Evolutionary conservation across 257 asterid genomes (phyloP).

Genomic region (Solanum megistacrolobum): DNA sequence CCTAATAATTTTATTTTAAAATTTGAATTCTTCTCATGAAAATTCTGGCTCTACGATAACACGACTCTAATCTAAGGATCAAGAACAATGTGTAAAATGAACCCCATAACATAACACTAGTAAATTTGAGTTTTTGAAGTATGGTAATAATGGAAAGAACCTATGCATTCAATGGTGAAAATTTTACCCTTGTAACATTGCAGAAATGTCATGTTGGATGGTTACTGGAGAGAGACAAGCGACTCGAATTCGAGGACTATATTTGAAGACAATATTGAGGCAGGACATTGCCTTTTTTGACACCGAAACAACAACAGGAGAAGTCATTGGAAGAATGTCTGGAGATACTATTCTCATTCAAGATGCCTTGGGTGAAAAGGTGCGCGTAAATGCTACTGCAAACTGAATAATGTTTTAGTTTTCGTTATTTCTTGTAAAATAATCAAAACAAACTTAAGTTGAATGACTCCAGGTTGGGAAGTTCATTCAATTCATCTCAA

Average conservation of each 20-base stretch:
- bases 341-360: slow-evolving; percentile 66
- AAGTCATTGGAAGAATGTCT: slow-evolving; percentile 51
- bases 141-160: not conserved
- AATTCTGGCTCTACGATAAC: not conserved
- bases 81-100: not conserved
- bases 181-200: not conserved
- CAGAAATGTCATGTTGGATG: slow-evolving; percentile 74
- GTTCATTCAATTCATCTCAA: slow-evolving; percentile 37
- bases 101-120: not conserved
- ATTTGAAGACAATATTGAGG: slow-evolving; percentile 42
- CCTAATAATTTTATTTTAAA: too few relatives aligned
- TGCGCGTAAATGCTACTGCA: slow-evolving; percentile 5
- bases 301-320: slow-evolving; percentile 58
- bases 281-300: slow-evolving; percentile 63
- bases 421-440: not conserved
- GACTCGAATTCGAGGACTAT: slow-evolving; percentile 44
- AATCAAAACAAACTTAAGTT: not conserved
- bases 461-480: slow-evolving; percentile 43
- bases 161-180: not conserved
- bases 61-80: not conserved
- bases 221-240: slow-evolving; percentile 61
- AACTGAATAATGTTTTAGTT: not conserved
- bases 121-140: not conserved
- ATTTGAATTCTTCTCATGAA: not conserved
- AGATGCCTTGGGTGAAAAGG: slow-evolving; percentile 87